Conservation (phyloP, 2,329 filamentous ascomycete species). For the Alternaria angustiovoidea region DNA sequence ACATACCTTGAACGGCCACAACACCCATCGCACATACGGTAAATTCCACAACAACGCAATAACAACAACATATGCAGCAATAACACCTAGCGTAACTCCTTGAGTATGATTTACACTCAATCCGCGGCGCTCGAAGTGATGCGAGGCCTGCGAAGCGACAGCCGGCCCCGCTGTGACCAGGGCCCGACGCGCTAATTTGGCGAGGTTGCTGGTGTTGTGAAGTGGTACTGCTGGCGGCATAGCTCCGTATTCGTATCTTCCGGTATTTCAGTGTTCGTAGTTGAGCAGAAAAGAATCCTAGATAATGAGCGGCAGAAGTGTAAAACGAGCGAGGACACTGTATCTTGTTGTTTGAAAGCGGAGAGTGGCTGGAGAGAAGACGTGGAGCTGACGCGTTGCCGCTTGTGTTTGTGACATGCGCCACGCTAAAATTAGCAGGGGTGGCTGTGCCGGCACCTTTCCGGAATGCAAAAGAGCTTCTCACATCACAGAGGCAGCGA, state of each 20-base stretch:
- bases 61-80: slow-evolving; percentile 73
- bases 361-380: slow-evolving; percentile 15
- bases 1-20: slow-evolving; percentile 81
- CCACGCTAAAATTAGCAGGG: slow-evolving; percentile 33
- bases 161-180: slow-evolving; percentile 39
- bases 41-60: slow-evolving; percentile 83
- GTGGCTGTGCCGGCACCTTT: slow-evolving; percentile 23
- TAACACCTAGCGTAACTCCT: slow-evolving; percentile 73
- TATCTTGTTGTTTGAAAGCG: neutral
- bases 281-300: neutral
- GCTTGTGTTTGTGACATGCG: slow-evolving; percentile 25
- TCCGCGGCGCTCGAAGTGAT: slow-evolving; percentile 59
- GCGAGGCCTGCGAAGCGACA: slow-evolving; percentile 26
- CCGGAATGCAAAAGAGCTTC: neutral
- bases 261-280: neutral
- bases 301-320: neutral
- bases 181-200: slow-evolving; percentile 37
- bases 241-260: slow-evolving; percentile 2
- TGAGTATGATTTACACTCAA: slow-evolving; percentile 73
- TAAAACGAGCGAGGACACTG: neutral
- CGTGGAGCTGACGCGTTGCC: slow-evolving; percentile 28
- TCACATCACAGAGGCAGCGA: neutral
- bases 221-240: slow-evolving; percentile 38
- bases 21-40: slow-evolving; percentile 74
- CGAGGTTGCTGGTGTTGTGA: slow-evolving; percentile 18